Conservation (phyloP, 148 eudicot species). For the Suaeda aralocaspica region DNA sequence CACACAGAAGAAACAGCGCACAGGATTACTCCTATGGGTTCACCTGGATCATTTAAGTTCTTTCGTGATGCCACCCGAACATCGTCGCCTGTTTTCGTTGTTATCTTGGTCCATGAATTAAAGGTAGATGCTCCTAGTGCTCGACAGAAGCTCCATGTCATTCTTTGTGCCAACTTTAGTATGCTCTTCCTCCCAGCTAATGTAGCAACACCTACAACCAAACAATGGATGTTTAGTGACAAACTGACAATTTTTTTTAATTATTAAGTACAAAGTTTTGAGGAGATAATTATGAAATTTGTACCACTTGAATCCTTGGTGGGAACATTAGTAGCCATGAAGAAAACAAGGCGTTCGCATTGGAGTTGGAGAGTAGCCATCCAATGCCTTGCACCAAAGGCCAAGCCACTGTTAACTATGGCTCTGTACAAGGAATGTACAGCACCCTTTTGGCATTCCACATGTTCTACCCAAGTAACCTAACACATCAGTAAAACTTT, state of each 20-base stretch:
- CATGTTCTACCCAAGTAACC: conserved; percentile 97
- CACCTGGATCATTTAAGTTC: conserved; percentile 81
- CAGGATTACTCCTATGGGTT: conserved; percentile 76
- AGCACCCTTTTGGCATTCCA: conserved; percentile 67
- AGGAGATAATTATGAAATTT: not conserved
- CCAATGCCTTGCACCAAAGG: conserved; percentile 92
- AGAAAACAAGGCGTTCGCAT: conserved; percentile 81
- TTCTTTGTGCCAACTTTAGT: conserved; percentile 83
- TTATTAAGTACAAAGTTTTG: not conserved
- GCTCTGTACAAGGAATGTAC: conserved; percentile 68
- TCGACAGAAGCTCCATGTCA: conserved; percentile 74
- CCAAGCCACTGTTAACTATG: conserved; percentile 75
- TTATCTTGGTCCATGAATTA: conserved; percentile 75
- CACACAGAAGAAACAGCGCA: conserved; percentile 80
- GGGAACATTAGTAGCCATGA: conserved; percentile 93
- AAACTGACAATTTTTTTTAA: not conserved
- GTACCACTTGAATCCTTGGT: conserved; percentile 83
- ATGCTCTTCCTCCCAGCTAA: conserved; percentile 93
- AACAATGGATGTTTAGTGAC: not conserved
- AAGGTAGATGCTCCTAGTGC: conserved; percentile 79
- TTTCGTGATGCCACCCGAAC: conserved; percentile 74
- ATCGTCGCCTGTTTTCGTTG: conserved; percentile 83
- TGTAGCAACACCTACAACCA: conserved; percentile 65
- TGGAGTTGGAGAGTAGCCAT: conserved; percentile 80
- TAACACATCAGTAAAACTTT: conserved; percentile 11